These are phyloP conservation scores for Mucor saturninus DNA, from an alignment of 371 early-diverging fungal species.

Conservation along the genomic window DNA sequence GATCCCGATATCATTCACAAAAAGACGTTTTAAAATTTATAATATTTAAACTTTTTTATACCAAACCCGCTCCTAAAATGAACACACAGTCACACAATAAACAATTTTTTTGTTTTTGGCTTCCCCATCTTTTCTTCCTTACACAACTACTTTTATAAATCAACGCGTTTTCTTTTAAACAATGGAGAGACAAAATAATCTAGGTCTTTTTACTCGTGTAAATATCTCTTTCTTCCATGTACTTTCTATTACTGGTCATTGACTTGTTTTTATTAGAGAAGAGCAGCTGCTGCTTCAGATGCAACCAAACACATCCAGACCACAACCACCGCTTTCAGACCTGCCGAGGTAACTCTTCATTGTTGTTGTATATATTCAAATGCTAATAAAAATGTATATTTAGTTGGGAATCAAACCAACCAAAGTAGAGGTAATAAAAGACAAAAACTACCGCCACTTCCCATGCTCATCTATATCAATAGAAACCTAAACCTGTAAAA, in stretches of 20 bases:
- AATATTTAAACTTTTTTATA: background rate
- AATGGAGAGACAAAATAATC: too few relatives aligned
- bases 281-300: too few relatives aligned
- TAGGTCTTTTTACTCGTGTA: too few relatives aligned
- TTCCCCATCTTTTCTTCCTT: background rate
- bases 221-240: too few relatives aligned
- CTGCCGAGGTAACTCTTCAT: background rate
- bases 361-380: background rate
- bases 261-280: too few relatives aligned
- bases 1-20: constrained; percentile 84
- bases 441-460: too few relatives aligned
- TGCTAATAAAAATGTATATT: background rate
- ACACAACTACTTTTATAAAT: too few relatives aligned
- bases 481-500: constrained; percentile 5
- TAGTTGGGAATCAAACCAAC: constrained; percentile 9
- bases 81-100: background rate
- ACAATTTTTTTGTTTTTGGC: constrained; percentile 3
- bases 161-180: too few relatives aligned
- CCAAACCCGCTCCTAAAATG: background rate
- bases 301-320: too few relatives aligned
- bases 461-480: background rate
- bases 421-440: constrained; percentile 3
- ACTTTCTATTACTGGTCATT: too few relatives aligned
- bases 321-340: background rate
- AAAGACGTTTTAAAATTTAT: constrained; percentile 67